Evolutionary conservation across 345 rosid genomes (phyloP).

Genomic region (Limnanthes douglasii): DNA sequence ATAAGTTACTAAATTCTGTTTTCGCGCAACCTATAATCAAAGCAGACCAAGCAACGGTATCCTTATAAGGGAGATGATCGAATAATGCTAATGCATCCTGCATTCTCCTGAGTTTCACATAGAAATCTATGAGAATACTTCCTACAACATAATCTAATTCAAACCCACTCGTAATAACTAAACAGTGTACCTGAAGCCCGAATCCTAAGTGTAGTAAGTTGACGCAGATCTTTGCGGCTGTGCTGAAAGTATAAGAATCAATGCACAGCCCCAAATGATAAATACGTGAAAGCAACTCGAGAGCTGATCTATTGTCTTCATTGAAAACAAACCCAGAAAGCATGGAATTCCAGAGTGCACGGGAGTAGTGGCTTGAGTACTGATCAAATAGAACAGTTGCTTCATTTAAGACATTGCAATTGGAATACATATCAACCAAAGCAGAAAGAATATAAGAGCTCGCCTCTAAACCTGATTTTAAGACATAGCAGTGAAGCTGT

Average conservation of each 20-base stretch:
- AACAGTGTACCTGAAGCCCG: conserved; percentile 52
- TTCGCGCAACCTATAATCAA: conserved; percentile 39
- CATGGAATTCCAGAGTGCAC: conserved; percentile 48
- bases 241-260: conserved; percentile 51
- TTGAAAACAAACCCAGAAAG: conserved; percentile 41
- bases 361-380: conserved; percentile 6
- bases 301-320: conserved; percentile 27
- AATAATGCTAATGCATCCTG: conserved; percentile 23
- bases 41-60: conserved; percentile 50
- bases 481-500: conserved; percentile 39
- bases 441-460: conserved; percentile 42
- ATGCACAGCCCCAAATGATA: conserved; percentile 19
- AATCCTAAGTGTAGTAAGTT: conserved; percentile 29
- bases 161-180: conserved; percentile 32
- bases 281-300: conserved; percentile 24
- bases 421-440: conserved; percentile 57
- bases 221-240: conserved; percentile 44
- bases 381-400: conserved; percentile 25
- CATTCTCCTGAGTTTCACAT: conserved; percentile 32
- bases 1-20: conserved; percentile 20
- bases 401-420: conserved; percentile 26
- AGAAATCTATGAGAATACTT: conserved; percentile 43
- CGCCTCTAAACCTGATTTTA: conserved; percentile 36
- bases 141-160: conserved; percentile 46
- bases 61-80: conserved; percentile 36